phyloP scores from a whole-genome alignment of 352 stramenopile genomes.

The Lagenidium giganteum region DNA sequence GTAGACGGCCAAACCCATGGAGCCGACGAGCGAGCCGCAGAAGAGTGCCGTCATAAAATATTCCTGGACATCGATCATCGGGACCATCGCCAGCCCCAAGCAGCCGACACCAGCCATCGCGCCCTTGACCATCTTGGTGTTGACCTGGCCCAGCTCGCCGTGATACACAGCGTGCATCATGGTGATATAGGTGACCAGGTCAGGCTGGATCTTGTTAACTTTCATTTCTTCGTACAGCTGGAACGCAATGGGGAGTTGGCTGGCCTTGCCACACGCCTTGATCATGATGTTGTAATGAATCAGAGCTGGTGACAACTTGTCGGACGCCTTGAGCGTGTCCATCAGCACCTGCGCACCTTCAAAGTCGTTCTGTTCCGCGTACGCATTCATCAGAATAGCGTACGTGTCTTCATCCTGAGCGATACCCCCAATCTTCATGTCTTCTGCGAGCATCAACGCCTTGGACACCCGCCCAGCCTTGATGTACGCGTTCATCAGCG shows the following conservation, averaged over 20 bases:
- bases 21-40: constrained; percentile 64
- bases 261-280: constrained; percentile 72
- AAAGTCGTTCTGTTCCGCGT: constrained; percentile 54
- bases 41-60: constrained; percentile 74
- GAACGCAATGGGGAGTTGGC: constrained; percentile 63
- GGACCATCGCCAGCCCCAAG: constrained; percentile 49
- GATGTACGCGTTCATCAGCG: constrained; percentile 64
- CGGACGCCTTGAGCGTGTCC: constrained; percentile 38
- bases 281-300: constrained; percentile 83
- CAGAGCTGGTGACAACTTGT: constrained; percentile 8
- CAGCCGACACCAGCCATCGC: constrained; percentile 50
- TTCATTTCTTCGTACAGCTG: constrained; percentile 87
- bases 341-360: constrained; percentile 44
- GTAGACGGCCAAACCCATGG: constrained; percentile 78
- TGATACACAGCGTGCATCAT: constrained; percentile 88
- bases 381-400: constrained; percentile 73
- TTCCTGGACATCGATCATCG: constrained; percentile 70
- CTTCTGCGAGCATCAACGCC: constrained; percentile 49
- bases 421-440: constrained; percentile 50
- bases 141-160: constrained; percentile 58
- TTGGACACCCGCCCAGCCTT: constrained; percentile 39
- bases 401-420: constrained; percentile 51
- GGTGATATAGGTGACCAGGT: constrained; percentile 79
- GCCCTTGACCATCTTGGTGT: constrained; percentile 63
- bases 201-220: constrained; percentile 51